Percentiles rank a stretch among this genome's conserved stretches.
These are phyloP conservation scores for Dactylellina haptotyla DNA, from an alignment of 2,329 filamentous ascomycete genomes.

Conservation along the genomic window DNA sequence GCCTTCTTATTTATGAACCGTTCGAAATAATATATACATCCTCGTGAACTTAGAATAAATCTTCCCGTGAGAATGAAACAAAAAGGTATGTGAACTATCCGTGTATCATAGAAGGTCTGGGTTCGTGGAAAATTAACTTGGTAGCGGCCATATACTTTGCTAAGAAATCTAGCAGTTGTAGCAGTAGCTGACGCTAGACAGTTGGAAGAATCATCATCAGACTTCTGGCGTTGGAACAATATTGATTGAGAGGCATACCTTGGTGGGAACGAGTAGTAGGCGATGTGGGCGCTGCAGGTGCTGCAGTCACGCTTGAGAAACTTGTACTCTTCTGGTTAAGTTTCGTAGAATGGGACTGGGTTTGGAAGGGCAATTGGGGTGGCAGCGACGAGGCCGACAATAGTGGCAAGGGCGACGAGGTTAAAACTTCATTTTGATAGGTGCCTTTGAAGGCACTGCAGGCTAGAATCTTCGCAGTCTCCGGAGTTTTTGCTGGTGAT, in stretches of 20 bases:
- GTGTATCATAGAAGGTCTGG: too few species aligned
- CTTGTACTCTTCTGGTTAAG: conserved; percentile 16
- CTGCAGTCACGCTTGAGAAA: conserved; percentile 20
- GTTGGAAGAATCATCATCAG: neutral
- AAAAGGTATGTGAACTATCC: too few species aligned
- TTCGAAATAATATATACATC: neutral
- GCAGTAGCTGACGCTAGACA: conserved; percentile 26
- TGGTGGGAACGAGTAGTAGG: conserved; percentile 30
- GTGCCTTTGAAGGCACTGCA: too few species aligned
- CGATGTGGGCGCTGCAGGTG: conserved; percentile 4
- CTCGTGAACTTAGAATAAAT: neutral
- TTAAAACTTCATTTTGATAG: conserved; percentile 40
- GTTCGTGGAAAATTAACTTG: neutral
- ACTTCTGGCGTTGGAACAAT: neutral
- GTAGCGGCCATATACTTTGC: neutral
- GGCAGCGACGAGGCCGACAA: conserved; percentile 36
- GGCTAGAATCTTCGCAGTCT: too few species aligned
- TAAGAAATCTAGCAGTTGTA: conserved; percentile 43
- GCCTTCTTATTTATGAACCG: neutral
- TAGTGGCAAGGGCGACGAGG: conserved; percentile 25
- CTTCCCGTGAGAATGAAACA: neutral
- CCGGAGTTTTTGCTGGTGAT: too few species aligned
- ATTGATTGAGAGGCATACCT: neutral
- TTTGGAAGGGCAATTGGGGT: conserved; percentile 25
- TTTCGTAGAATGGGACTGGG: conserved; percentile 28